Percentiles rank a stretch among this genome's conserved stretches.
phyloP scores from a whole-genome alignment of 1,284 basidiomycete species.

The Xanthoconium separans region DNA sequence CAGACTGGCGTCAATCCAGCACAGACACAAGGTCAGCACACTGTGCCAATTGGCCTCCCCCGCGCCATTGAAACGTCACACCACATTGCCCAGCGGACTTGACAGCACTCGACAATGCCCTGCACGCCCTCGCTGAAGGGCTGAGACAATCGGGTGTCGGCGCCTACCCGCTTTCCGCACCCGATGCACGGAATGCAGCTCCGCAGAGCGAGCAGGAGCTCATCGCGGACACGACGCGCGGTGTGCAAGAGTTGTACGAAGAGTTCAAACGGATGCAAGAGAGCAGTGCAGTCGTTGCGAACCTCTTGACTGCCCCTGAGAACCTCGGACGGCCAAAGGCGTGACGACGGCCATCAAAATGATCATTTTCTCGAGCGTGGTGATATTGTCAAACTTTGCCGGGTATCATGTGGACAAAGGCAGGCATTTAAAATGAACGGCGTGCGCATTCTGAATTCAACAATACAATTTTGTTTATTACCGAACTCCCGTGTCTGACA shows the following conservation, averaged over 20 bases:
- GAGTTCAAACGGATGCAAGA: constrained; percentile 43
- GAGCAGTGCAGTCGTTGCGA: constrained; percentile 41
- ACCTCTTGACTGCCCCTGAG: constrained; percentile 24
- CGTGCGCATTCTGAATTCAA: not conserved
- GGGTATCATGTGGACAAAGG: not conserved
- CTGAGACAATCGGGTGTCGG: constrained; percentile 45
- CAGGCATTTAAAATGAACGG: not conserved
- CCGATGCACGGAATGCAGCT: constrained; percentile 14
- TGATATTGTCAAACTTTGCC: not conserved
- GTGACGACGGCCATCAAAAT: constrained; percentile 5
- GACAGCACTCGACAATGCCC: constrained; percentile 34
- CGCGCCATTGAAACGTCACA: not conserved
- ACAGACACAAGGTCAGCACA: constrained; percentile 43
- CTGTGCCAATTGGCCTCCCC: not conserved
- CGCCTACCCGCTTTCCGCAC: constrained; percentile 38
- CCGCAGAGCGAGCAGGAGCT: constrained; percentile 35
- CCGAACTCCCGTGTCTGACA: not conserved
- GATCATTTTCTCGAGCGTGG: not conserved
- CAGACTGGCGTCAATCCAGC: constrained; percentile 37
- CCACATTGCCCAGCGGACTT: constrained; percentile 36
- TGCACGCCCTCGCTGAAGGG: constrained; percentile 37
- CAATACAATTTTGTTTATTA: not conserved
- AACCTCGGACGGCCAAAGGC: constrained; percentile 14
- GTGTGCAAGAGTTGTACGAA: constrained; percentile 42
- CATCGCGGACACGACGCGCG: constrained; percentile 35